phyloP scores from a whole-genome alignment of 2,329 filamentous ascomycete genomes.

The Tolypocladium sp. region DNA sequence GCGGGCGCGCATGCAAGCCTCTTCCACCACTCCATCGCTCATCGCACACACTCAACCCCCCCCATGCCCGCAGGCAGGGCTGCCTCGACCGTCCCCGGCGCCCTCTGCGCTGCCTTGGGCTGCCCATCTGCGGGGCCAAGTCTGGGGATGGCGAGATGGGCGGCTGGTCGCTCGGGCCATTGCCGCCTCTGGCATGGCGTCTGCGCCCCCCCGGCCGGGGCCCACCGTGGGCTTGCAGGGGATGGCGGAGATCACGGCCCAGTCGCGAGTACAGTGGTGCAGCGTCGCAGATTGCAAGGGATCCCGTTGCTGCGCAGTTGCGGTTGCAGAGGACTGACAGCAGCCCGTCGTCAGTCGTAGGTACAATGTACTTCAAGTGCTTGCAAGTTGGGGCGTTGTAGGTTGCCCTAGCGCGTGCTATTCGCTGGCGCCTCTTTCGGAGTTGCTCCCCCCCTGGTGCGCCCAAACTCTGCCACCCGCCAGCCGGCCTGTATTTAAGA shows the following conservation, averaged over 20 bases:
- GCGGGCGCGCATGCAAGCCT: constrained; percentile 3
- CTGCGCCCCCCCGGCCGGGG: not conserved
- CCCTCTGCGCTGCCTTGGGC: not conserved
- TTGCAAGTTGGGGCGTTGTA: not conserved
- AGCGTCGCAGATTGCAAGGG: not conserved
- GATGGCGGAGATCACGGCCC: constrained; percentile 1
- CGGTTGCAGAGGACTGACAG: not conserved
- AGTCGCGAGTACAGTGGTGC: not conserved
- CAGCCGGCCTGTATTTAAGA: constrained; percentile 1
- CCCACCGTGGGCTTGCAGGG: constrained; percentile 1
- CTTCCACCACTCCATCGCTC: not conserved
- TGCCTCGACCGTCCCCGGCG: not conserved
- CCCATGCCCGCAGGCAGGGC: not conserved
- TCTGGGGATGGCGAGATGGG: constrained; percentile 6
- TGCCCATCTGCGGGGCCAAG: constrained; percentile 1
- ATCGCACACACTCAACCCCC: not conserved
- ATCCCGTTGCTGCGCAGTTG: not conserved
- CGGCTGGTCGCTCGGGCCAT: constrained; percentile 1
- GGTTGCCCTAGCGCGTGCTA: not conserved
- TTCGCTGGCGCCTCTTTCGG: not conserved
- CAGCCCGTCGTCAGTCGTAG: not conserved
- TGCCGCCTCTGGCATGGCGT: constrained; percentile 2
- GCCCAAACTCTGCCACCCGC: not conserved
- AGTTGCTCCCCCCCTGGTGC: not conserved
- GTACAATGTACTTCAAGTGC: not conserved